A percentile compares a stretch with the other conserved stretches of the same genome.
Evolutionary conservation across 495 filamentous ascomycete genomes (phyloP).

Genomic region (Penicillium bovifimosum): DNA sequence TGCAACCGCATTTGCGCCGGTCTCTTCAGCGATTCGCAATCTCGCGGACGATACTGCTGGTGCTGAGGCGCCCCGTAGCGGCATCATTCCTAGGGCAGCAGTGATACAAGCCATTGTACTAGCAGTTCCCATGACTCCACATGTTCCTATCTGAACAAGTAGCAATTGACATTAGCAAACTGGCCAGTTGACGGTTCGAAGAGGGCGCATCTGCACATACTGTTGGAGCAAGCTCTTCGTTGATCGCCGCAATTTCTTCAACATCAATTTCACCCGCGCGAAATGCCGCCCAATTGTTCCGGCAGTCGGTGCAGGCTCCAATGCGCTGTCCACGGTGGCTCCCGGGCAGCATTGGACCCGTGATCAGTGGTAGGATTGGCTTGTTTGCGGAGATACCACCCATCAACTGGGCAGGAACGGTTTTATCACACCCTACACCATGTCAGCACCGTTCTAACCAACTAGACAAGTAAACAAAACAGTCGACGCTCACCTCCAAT

Average conservation of each 20-base stretch:
- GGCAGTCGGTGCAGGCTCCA: conserved; percentile 63
- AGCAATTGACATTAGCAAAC: neutral
- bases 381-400: conserved; percentile 66
- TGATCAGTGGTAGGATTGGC: conserved; percentile 56
- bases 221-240: conserved; percentile 62
- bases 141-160: conserved; percentile 50
- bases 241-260: conserved; percentile 60
- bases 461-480: neutral
- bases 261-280: conserved; percentile 56
- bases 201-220: conserved; percentile 28
- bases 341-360: conserved; percentile 64
- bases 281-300: conserved; percentile 63
- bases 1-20: conserved; percentile 51
- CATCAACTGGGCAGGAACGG: conserved; percentile 63
- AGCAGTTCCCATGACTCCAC: conserved; percentile 66
- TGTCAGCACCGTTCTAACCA: neutral
- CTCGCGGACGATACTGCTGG: conserved; percentile 61
- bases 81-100: conserved; percentile 60
- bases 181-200: neutral
- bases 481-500: conserved; percentile 50
- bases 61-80: conserved; percentile 53
- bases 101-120: conserved; percentile 65
- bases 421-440: conserved; percentile 57
- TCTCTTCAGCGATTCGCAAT: conserved; percentile 58
- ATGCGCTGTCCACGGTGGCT: conserved; percentile 53